A percentile compares a stretch with the other conserved stretches of the same genome.
Evolutionary conservation across 1,284 basidiomycete species (phyloP).

Genomic region (Pterula multifida): DNA sequence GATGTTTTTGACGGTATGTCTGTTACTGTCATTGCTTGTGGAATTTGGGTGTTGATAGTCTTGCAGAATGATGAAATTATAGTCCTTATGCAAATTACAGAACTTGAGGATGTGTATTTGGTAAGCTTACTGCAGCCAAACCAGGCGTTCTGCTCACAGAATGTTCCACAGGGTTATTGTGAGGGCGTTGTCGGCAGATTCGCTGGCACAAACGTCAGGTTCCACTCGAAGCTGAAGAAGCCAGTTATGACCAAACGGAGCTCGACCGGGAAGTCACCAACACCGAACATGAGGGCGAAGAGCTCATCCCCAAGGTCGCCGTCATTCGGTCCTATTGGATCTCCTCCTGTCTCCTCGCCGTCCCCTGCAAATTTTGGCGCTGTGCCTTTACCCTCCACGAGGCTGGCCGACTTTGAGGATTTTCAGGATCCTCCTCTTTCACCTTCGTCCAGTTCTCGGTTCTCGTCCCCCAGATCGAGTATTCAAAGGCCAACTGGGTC

Average conservation of each 20-base stretch:
- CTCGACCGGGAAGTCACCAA: not conserved
- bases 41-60: conserved; percentile 1
- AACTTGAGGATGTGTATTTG: conserved; percentile 42
- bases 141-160: not conserved
- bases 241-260: conserved; percentile 63
- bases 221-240: conserved; percentile 70
- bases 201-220: conserved; percentile 52
- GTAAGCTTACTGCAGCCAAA: conserved; percentile 26
- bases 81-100: conserved; percentile 64
- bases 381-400: not conserved
- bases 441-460: not conserved
- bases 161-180: conserved; percentile 55
- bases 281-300: not conserved
- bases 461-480: conserved; percentile 2
- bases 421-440: not conserved
- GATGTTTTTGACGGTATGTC: conserved; percentile 74
- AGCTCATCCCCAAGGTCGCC: not conserved
- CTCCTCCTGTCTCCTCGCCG: not conserved
- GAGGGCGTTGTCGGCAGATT: conserved; percentile 88
- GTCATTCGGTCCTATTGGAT: not conserved
- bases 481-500: conserved; percentile 1
- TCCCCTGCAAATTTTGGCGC: not conserved
- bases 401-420: not conserved
- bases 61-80: conserved; percentile 67
- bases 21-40: conserved; percentile 1